phyloP scores from a whole-genome alignment of 768 basidiomycete species.

The Cubamyces lactineus region DNA sequence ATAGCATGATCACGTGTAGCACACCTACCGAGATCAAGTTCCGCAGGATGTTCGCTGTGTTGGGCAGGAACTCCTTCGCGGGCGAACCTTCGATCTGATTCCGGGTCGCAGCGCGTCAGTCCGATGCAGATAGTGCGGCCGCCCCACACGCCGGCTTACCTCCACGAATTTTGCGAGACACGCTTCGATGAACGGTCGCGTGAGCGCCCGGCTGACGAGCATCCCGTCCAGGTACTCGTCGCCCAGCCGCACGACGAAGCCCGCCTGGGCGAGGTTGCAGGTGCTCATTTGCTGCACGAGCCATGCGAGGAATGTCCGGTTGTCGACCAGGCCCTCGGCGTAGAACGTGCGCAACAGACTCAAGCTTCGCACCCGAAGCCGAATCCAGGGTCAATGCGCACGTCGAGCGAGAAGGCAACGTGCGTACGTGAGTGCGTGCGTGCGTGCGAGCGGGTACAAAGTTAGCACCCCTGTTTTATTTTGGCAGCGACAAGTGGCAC shows the following conservation, averaged over 20 bases:
- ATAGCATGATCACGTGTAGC: background rate
- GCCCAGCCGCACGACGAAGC: constrained; percentile 72
- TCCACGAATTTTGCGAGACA: constrained; percentile 69
- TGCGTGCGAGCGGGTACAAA: constrained; percentile 2
- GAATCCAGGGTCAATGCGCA: background rate
- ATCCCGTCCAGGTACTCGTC: constrained; percentile 82
- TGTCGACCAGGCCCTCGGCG: constrained; percentile 79
- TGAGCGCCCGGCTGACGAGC: constrained; percentile 64
- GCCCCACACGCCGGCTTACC: constrained; percentile 39
- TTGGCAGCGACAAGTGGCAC: background rate
- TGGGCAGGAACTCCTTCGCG: constrained; percentile 56
- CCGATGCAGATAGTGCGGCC: background rate
- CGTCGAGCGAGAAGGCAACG: background rate
- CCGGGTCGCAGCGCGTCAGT: background rate
- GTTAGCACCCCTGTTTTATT: constrained; percentile 8
- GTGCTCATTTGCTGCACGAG: constrained; percentile 74
- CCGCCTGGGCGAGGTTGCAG: constrained; percentile 82
- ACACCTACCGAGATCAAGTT: constrained; percentile 61
- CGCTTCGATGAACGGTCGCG: constrained; percentile 72
- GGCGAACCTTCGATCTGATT: constrained; percentile 51
- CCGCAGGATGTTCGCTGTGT: constrained; percentile 56
- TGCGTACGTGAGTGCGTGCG: constrained; percentile 1
- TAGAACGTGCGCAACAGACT: constrained; percentile 77
- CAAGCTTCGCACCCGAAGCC: constrained; percentile 46
- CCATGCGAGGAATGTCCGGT: constrained; percentile 76